Conservation (phyloP, 192 early-diverging fungal genomes). For the Mortierella hygrophila region DNA sequence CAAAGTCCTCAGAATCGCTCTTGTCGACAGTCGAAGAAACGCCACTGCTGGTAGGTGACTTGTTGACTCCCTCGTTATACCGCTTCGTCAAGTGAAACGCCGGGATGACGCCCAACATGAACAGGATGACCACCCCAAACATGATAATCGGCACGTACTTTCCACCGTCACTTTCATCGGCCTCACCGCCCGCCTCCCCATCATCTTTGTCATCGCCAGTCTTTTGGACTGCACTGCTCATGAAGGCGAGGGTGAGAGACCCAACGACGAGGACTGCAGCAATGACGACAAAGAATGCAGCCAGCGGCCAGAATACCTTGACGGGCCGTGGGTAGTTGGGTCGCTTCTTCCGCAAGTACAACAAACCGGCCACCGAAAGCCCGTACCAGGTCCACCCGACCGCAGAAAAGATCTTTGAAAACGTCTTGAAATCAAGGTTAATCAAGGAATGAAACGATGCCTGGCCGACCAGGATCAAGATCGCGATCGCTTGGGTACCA, state of each 20-base stretch:
- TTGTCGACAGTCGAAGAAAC: not conserved
- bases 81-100: conserved; percentile 31
- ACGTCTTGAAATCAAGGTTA: conserved; percentile 53
- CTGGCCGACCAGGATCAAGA: conserved; percentile 33
- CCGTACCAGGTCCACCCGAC: conserved; percentile 61
- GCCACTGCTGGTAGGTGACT: not conserved
- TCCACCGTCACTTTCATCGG: not conserved
- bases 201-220: not conserved
- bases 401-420: conserved; percentile 52
- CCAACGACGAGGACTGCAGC: conserved; percentile 52
- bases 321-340: conserved; percentile 55
- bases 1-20: not conserved
- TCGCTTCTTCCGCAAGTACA: conserved; percentile 51
- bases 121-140: conserved; percentile 38
- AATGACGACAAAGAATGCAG: conserved; percentile 33
- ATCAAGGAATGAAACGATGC: conserved; percentile 33
- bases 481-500: conserved; percentile 39
- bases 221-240: not conserved
- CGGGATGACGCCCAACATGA: conserved; percentile 36
- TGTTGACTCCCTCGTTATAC: conserved; percentile 4
- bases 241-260: conserved; percentile 37
- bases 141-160: conserved; percentile 39
- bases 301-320: conserved; percentile 55
- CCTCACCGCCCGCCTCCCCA: not conserved
- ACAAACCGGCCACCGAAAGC: conserved; percentile 52